A percentile compares a stretch with the other conserved stretches of the same genome.
Conservation (phyloP, 2,329 filamentous ascomycete species). For the Fusarium neocosmosporiellum region DNA sequence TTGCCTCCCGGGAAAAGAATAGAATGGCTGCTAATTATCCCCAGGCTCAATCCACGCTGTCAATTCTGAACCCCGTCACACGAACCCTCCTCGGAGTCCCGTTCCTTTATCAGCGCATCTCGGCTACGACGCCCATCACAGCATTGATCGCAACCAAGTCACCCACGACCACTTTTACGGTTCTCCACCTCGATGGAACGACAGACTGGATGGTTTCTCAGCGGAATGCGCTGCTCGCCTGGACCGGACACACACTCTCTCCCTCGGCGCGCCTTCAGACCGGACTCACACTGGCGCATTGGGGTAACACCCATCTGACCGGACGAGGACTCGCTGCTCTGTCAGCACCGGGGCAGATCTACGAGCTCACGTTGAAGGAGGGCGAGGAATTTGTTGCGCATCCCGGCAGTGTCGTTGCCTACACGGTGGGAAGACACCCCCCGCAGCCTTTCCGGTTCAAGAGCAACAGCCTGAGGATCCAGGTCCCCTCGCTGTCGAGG, state of each 20-base stretch:
- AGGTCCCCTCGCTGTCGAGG: conserved; percentile 76
- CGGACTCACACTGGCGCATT: conserved; percentile 82
- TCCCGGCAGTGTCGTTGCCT: conserved; percentile 91
- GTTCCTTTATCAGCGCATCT: conserved; percentile 93
- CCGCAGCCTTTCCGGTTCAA: conserved; percentile 91
- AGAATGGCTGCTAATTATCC: not conserved
- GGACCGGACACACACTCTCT: conserved; percentile 89
- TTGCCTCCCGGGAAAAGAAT: not conserved
- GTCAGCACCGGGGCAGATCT: conserved; percentile 87
- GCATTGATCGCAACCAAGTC: conserved; percentile 91
- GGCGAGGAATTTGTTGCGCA: conserved; percentile 94
- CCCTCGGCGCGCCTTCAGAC: conserved; percentile 81
- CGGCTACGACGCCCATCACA: conserved; percentile 87
- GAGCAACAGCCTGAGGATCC: conserved; percentile 78
- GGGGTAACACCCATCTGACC: conserved; percentile 90
- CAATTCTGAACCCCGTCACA: conserved; percentile 84
- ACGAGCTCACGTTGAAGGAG: conserved; percentile 81
- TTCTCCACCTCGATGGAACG: conserved; percentile 91
- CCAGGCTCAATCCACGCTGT: conserved; percentile 88
- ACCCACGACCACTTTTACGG: conserved; percentile 84
- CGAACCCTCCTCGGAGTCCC: conserved; percentile 86
- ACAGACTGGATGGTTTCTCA: conserved; percentile 96
- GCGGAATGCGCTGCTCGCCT: conserved; percentile 88
- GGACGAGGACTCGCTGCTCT: conserved; percentile 89
- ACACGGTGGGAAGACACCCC: conserved; percentile 78